Evolutionary conservation across 2,329 filamentous ascomycete species (phyloP), one percentile per base, ranked within the genome.

Genomic region (Nigrograna mackinnonii): DNA sequence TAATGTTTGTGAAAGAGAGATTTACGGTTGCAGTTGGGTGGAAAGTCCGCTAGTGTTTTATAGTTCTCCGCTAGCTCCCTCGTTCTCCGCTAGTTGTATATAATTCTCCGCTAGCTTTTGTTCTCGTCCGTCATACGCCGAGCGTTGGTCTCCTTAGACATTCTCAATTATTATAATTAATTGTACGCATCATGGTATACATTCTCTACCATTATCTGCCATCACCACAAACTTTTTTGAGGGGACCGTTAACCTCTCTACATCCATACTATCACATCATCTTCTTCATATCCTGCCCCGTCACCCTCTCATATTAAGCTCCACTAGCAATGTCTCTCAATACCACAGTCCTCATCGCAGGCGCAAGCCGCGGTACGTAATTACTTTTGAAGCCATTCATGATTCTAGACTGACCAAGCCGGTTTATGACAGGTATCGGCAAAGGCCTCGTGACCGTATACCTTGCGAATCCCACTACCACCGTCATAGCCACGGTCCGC

Each of bases 401-500:
- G 17, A 22, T 32, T 2, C 16, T n/a, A n/a, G n/a, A n/a, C n/a
- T 30, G 9, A 48, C 49, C 52, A 18, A 33, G 18, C 18, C 11
- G 31, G 11, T 34, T 58, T 57, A 14, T 5, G 1, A 22, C 18
- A 68, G 67, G 65, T 9, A 61, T 69, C 41, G 72, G 72, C 2
- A 52, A 62, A 7, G 62, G 57, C 4, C 50, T 72, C 7, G 49
- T 62, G 34, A 39, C 57, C 26, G 18, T 37, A 3, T 71, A 71
- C 48, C 67, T 77, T 28, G 44, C 50, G 1, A 54, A 63, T 2
- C 65, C 72, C 1, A 54, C 68, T 32, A 67, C 62, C 14, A 71
- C 57, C 14, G 66, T 75, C 30, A 66, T 76, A 12, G 70, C 67
- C 16, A 68, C 66, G 5, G 59, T 71, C 21, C 70, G 71, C 17